Evolutionary conservation across 345 rosid species (phyloP), one percentile per base, ranked within the genome.

Genomic region (Cardiospermum halicacabum): DNA sequence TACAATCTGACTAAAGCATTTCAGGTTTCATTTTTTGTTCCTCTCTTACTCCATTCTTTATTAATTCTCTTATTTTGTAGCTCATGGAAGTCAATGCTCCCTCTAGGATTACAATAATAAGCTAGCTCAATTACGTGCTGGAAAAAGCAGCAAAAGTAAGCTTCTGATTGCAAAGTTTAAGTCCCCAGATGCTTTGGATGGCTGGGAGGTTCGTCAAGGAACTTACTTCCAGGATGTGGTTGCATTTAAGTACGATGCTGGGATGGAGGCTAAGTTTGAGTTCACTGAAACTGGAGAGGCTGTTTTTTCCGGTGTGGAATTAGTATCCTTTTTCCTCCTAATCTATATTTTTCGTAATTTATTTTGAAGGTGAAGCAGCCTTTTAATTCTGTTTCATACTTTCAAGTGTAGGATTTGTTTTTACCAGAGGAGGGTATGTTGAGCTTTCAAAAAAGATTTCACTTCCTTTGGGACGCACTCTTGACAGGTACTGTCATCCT

Each of bases 101-200:
- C 74, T 69, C 43, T 78, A 89, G 92, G 99, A 90, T 73, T 88
- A 84, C 73, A 90, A 88, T 76, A 84, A 93, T 81, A 81, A 74
- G 68, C 66, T 88, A 54, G 97, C 99, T 21, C 99, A 90, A 75
- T 66, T 85, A 31, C 80, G 92, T 30, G 96, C 96, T 0, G 97
- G 97, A 57, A 87, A 80, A 78, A 94, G 97, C 86, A 86, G 96
- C 75, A 94, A 94, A 67, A 90, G 97, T 85, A 94, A 94, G 85
- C 99, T 94, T 78, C 60, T 84, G 56, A 81, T 90, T 11, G 81
- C 97, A 4, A 94, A 94, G 75, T 88, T 94, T 72, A 94, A 84
- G 65, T 76, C 88, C 0, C 80, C 71, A 22, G 87, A 84, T 39
- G 73, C 97, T 24, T 78, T 94, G 61, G 30, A 75, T 15, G 96